Base-by-base conservation (phyloP, 345 rosid genomes). In the Salix arbutifolia region DNA sequence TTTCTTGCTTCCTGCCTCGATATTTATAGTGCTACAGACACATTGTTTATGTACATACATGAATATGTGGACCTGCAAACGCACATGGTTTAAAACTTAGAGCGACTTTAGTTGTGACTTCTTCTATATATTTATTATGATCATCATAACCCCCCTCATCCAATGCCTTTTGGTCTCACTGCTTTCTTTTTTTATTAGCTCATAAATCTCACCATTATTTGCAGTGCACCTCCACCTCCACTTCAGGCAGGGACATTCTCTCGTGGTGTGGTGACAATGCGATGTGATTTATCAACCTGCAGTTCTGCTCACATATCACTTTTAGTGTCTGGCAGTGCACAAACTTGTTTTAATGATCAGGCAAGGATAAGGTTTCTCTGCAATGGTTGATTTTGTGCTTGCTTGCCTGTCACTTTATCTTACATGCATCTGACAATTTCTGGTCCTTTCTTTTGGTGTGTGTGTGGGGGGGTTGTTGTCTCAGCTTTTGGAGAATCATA, bases 171-270 rank as follows among this genome's bases (percentile, higher is more conserved):
- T 21, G 10, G 16, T 68, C 28, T n/a, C 62, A 23, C 28, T 10
- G 3, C 26, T 2, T 23, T 68, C n/a, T 7, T 13, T 68, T 40
- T 77, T 23, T 18, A 21, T 58, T 17, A 17, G 52, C 78, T 77
- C 68, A 81, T 31, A 26, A 14, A 77, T 67, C 7, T 8, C 42
- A 50, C 75, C 77, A 69, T 38, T 40, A 76, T 86, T 75, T 87
- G 76, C 90, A 96, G 99, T 92, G 98, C 99, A 77, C 93, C 98
- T 69, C 97, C 98, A 67, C 99, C 99, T 21, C 99, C 99, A 66
- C 97, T 94, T 80, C 99, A 96, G 80, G 99, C 98, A n/a, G 99
- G 98, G 78, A 81, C 97, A 79, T 94, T 92, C 84, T 87, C 97
- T 83, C 99, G 97, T 80, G 99, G 99, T 78, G 97, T 96, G 23